phyloP scores from a whole-genome alignment of 2,329 filamentous ascomycete genomes.

The Sclerotinia nivalis region DNA sequence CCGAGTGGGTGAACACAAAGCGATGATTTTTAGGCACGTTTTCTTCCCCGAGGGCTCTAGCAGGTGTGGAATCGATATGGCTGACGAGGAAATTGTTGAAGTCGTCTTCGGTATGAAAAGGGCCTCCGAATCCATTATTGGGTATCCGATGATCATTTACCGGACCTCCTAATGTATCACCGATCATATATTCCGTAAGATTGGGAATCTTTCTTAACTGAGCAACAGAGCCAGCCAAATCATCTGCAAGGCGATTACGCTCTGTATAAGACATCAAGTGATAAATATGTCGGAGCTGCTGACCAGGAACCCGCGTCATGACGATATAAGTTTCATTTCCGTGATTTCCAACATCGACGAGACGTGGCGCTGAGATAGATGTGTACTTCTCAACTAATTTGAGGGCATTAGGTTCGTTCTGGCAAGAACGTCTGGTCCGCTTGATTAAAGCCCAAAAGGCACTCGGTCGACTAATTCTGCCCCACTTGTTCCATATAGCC shows the following conservation, averaged over 20 bases:
- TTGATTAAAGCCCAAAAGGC: neutral
- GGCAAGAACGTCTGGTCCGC: neutral
- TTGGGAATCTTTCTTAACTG: neutral
- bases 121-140: neutral
- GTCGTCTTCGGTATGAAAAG: neutral
- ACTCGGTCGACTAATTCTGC: neutral
- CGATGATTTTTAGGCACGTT: neutral
- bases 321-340: neutral
- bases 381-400: neutral
- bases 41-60: neutral
- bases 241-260: neutral
- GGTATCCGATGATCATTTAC: neutral
- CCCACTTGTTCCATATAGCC: neutral
- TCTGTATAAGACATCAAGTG: constrained; percentile 2
- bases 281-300: neutral
- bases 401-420: neutral
- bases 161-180: neutral
- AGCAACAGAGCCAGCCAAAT: neutral
- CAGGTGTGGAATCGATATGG: neutral
- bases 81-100: neutral
- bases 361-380: neutral
- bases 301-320: neutral
- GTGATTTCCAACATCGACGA: neutral
- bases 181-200: neutral
- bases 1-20: neutral